phyloP scores from a whole-genome alignment of 306 rosid genomes.

The Lotus japonicus region DNA sequence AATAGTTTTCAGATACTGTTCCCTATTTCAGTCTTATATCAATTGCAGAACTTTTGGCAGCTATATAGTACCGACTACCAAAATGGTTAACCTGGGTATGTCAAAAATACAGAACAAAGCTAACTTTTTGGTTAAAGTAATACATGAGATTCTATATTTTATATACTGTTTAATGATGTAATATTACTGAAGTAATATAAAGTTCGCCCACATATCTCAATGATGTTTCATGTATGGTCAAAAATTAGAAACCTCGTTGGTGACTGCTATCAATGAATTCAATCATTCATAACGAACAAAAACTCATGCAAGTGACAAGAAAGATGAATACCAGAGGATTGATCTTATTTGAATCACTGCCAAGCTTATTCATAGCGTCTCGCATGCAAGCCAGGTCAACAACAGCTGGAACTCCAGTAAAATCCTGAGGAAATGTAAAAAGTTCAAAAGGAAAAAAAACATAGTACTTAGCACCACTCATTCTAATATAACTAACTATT shows the following conservation, averaged over 20 bases:
- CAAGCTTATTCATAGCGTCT: slow-evolving; percentile 91
- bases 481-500: not conserved
- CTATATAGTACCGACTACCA: not conserved
- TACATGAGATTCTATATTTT: not conserved
- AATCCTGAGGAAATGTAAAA: slow-evolving; percentile 48
- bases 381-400: slow-evolving; percentile 97
- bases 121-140: not conserved
- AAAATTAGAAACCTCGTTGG: not conserved
- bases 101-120: not conserved
- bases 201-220: not conserved
- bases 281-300: not conserved
- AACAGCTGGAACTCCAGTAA: slow-evolving; percentile 91
- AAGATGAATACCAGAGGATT: slow-evolving; percentile 70
- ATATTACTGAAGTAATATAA: not conserved
- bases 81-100: not conserved
- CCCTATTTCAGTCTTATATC: not conserved
- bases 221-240: not conserved
- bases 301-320: not conserved
- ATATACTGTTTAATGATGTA: not conserved
- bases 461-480: not conserved
- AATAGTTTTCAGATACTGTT: not conserved
- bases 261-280: not conserved
- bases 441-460: slow-evolving; percentile 1
- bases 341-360: slow-evolving; percentile 84
- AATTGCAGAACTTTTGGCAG: not conserved